Base-by-base conservation (phyloP, 1,284 basidiomycete species). In the Uromyces viciae-fabae region DNA sequence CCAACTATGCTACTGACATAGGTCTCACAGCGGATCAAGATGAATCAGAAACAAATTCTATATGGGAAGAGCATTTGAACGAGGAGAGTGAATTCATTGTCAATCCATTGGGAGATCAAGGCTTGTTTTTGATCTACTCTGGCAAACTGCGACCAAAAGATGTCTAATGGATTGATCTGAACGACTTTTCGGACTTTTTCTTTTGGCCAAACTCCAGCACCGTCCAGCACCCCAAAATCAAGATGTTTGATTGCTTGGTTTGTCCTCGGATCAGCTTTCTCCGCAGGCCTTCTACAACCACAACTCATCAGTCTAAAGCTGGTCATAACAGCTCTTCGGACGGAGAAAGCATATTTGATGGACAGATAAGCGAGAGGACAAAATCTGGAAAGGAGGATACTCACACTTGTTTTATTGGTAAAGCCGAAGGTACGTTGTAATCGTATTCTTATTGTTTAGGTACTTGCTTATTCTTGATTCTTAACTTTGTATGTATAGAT, bases 301-400 rank as follows among this genome's bases (percentile, higher is more conserved):
- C 49, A 36, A 58, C 25, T 64, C 72, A 62, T 31, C 69, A 64
- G 56, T 40, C 71, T 22, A 28, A 43, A 36, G 8, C 78, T 1
- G 19, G 36, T 25, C 64, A 52, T 28, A 72, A 62, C 31, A 71
- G 28, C 38, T 43, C 71, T 36, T 81, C 71, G 14, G 78, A 81
- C 74, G 46, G 58, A 5, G 78, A 81, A 1, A 72, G 64, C 83
- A 85, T 86, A 82, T 92, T 88, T 86, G 83, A 79, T 83, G 58
- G 72, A 28, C 79, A 81, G 43, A 43, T 72, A n/a, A 69, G 75
- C 33, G 79, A 85, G 58, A 82, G 77, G 38, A 88, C 87, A 77
- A 97, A 96, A 86, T 99, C 98, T 85, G 95, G 95, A 0, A 88
- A 90, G 73, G 95, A 99, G 86, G 87, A 90, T 81, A 92, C 93